Percentiles rank a stretch among this genome's conserved stretches.
Evolutionary conservation across 768 basidiomycete species (phyloP).

Genomic region (Aureoboletus auriporus): DNA sequence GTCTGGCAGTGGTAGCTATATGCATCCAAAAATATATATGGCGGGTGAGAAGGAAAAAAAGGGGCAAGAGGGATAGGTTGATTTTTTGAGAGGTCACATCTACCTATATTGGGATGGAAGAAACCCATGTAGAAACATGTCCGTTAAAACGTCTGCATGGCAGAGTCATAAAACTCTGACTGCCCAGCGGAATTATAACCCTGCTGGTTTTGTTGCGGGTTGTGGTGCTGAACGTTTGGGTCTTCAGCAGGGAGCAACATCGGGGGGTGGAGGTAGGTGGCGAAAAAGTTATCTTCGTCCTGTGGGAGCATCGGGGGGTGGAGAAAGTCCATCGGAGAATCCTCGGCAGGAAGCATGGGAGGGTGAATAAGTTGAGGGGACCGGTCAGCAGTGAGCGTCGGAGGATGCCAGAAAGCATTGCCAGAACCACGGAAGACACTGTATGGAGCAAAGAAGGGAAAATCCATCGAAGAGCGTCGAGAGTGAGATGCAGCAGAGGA

Average conservation of each 20-base stretch:
- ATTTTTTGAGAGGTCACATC: too few species aligned
- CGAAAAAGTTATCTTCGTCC: conserved; percentile 62
- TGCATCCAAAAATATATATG: conserved; percentile 30
- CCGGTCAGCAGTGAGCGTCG: conserved; percentile 59
- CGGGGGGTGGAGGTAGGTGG: conserved; percentile 51
- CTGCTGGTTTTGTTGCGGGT: conserved; percentile 21
- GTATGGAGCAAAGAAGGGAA: conserved; percentile 54
- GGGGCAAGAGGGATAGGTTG: not conserved
- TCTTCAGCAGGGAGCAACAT: conserved; percentile 47
- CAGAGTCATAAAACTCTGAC: conserved; percentile 32
- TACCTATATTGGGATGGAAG: not conserved
- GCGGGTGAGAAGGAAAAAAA: conserved; percentile 17
- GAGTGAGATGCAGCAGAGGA: conserved; percentile 57
- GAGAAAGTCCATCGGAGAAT: conserved; percentile 70
- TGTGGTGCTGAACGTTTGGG: conserved; percentile 15
- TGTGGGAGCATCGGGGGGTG: conserved; percentile 59
- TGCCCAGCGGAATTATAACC: conserved; percentile 14
- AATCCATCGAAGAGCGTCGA: conserved; percentile 61
- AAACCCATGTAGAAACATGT: conserved; percentile 7
- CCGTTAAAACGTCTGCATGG: conserved; percentile 32
- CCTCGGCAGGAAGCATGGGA: conserved; percentile 61
- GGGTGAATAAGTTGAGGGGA: conserved; percentile 63
- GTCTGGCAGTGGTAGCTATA: conserved; percentile 14
- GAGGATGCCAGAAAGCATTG: conserved; percentile 72
- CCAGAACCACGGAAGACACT: conserved; percentile 54